These are phyloP conservation scores for Backusella macrospora DNA, from an alignment of 192 early-diverging fungal genomes.

Conservation along the genomic window DNA sequence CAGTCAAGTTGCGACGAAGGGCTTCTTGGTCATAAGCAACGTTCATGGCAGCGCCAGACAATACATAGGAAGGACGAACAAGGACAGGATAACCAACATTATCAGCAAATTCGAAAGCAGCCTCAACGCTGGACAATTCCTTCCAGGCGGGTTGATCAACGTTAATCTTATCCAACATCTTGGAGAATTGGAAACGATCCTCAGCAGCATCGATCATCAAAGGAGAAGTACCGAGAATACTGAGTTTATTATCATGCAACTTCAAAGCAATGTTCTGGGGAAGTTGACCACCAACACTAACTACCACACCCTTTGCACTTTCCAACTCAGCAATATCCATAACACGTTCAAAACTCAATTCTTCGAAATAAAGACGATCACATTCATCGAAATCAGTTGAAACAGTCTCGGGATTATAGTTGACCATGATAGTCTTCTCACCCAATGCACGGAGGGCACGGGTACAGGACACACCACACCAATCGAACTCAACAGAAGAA, in stretches of 20 bases:
- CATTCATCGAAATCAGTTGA: conserved; percentile 98
- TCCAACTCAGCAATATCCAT: conserved; percentile 95
- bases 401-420: conserved; percentile 99
- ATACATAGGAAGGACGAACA: conserved; percentile 93
- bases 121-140: conserved; percentile 82
- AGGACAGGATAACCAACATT: conserved; percentile 91
- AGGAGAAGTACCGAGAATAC: conserved; percentile 90
- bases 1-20: conserved; percentile 71
- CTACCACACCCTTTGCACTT: conserved; percentile 79
- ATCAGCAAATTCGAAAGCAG: conserved; percentile 85
- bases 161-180: conserved; percentile 86
- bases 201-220: conserved; percentile 92
- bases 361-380: conserved; percentile 98
- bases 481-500: conserved; percentile 97
- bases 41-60: conserved; percentile 98
- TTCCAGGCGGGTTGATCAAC: conserved; percentile 98
- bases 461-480: conserved; percentile 83
- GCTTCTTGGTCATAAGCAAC: conserved; percentile 81
- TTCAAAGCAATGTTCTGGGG: conserved; percentile 96
- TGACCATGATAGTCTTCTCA: conserved; percentile 92
- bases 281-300: conserved; percentile 93
- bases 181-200: conserved; percentile 95
- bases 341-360: conserved; percentile 91
- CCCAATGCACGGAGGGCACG: conserved; percentile 81
- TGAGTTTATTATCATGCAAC: conserved; percentile 72